Conservation (phyloP, 2,329 filamentous ascomycete genomes). For the Triangularia setosa region DNA sequence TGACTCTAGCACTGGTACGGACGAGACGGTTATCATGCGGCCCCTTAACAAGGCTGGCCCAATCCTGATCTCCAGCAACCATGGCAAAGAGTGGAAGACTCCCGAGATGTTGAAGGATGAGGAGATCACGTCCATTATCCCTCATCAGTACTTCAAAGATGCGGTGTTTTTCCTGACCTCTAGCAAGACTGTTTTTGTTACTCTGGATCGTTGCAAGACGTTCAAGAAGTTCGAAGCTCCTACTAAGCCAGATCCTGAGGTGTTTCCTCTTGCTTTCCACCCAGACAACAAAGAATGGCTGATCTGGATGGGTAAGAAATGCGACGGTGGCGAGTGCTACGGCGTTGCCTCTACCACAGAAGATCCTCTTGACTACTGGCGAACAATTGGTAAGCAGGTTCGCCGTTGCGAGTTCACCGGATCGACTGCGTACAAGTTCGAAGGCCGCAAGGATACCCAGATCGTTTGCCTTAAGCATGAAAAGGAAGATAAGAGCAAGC, state of each 20-base stretch:
- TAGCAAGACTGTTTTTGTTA: conserved; percentile 67
- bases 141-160: conserved; percentile 78
- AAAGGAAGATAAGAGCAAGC: conserved; percentile 59
- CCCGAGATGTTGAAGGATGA: conserved; percentile 62
- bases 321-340: conserved; percentile 63
- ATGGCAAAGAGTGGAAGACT: conserved; percentile 79
- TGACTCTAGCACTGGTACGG: conserved; percentile 56
- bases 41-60: conserved; percentile 51
- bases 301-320: conserved; percentile 80
- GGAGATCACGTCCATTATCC: conserved; percentile 65
- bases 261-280: conserved; percentile 68
- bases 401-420: conserved; percentile 84
- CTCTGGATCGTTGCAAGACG: conserved; percentile 69
- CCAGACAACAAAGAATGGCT: conserved; percentile 83
- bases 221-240: conserved; percentile 73
- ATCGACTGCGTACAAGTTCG: conserved; percentile 51
- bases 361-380: conserved; percentile 79
- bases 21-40: conserved; percentile 67
- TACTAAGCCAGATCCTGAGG: conserved; percentile 40
- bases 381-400: conserved; percentile 68
- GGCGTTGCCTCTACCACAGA: conserved; percentile 70
- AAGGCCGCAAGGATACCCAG: conserved; percentile 45
- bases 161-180: conserved; percentile 80
- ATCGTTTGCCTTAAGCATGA: conserved; percentile 62
- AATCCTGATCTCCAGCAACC: conserved; percentile 74